Base-by-base conservation (phyloP, 164 flowering plant genomes). In the Berberis thunbergii region DNA sequence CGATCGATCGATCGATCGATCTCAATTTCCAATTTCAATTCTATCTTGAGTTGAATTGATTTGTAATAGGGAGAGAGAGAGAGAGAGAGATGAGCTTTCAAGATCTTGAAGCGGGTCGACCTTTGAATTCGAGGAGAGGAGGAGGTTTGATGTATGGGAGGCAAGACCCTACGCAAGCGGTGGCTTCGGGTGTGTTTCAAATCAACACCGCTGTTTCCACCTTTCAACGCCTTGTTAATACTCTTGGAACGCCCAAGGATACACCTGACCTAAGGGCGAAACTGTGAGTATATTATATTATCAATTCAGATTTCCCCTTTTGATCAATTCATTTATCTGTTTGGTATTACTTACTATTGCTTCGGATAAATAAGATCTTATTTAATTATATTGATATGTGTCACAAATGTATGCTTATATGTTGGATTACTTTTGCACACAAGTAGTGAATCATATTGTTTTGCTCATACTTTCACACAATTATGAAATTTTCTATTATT, bases 231-330 rank as follows among this genome's bases (percentile, higher is more conserved):
- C 84, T 85, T 54, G 90, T 83, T 12, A 78, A 79, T 62, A 74
- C 86, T 64, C 79, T 85, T 8, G 90, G 90, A 2, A 83, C 90
- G 45, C 84, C 84, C 43, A 85, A 81, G 68, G 90, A 85, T 61
- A 85, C 87, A 59, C 82, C 74, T 42, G 75, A 83, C 42, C 82
- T 80, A 44, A 80, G 87, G 7, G 83, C 81, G 40, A 80, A 78
- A 70, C 71, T 85, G 90, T 85, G 41, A 73, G 84, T 72, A 2
- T n/a, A 8, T 26, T 45, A 43, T 1, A 6, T 13, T 66, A 43
- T 43, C 39, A 44, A 53, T 70, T 40, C 1, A 42, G 26, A 26
- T 26, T 26, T 13, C 65, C 52, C 26, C 12, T 6, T 7, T 4
- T n/a, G 4, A 53, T 53, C 2, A 1, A n/a, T 26, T 26, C 26